Conservation (phyloP, 768 basidiomycete genomes). For the Serpula lacrymans region DNA sequence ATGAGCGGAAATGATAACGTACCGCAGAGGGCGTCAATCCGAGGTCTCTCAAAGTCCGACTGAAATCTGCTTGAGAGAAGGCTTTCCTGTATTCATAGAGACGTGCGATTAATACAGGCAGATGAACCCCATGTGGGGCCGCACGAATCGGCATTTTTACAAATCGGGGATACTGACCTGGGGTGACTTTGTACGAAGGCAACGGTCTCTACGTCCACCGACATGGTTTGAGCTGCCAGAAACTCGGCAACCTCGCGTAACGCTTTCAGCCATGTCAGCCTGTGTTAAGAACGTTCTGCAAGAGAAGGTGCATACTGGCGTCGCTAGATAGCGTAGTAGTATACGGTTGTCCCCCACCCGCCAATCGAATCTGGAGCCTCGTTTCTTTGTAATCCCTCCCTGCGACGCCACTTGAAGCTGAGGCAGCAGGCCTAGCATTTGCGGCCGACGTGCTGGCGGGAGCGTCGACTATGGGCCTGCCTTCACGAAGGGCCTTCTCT, state of each 20-base stretch:
- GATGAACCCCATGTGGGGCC: background rate
- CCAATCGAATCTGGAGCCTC: constrained; percentile 84
- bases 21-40: constrained; percentile 92
- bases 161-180: constrained; percentile 46
- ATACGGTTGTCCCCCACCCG: constrained; percentile 73
- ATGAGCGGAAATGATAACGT: constrained; percentile 28
- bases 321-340: constrained; percentile 81
- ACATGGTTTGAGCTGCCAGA: constrained; percentile 69
- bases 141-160: background rate
- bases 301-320: constrained; percentile 48
- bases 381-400: constrained; percentile 85
- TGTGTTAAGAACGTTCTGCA: background rate
- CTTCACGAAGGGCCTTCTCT: constrained; percentile 91
- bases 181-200: constrained; percentile 81
- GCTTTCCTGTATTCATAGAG: constrained; percentile 55
- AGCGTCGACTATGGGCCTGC: constrained; percentile 42
- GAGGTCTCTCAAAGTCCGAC: constrained; percentile 76
- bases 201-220: constrained; percentile 75
- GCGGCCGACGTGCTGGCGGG: constrained; percentile 27
- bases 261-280: constrained; percentile 40
- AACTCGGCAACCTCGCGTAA: constrained; percentile 85
- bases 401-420: constrained; percentile 39
- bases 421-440: constrained; percentile 28
- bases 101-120: background rate
- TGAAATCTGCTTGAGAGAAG: constrained; percentile 69